Evolutionary conservation across 148 eudicot species (phyloP), one percentile per base, ranked within the genome.

Genomic region (Cornus florida): DNA sequence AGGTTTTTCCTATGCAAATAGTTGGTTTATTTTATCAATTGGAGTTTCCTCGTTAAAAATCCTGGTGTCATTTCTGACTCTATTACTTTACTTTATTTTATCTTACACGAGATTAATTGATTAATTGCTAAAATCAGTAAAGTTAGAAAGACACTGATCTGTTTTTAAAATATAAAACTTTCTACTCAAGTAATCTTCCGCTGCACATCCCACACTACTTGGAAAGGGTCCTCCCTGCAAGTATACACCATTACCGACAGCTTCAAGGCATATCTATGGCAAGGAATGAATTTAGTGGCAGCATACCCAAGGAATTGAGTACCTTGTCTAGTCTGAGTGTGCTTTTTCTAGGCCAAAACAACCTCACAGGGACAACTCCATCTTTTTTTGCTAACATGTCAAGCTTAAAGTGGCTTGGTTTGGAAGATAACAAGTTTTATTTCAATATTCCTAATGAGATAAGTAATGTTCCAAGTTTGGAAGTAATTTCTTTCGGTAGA

Each of bases 361-460:
- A 76, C 38, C 33, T 76, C 9, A 66, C 71, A 5, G 72, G 79
- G 68, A 80, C 35, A 68, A 80, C 67, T 38, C 83, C 73, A 13
- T 75, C 28, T 28, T 28, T 28, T 1, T 28, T 28, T 28, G 28
- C 1, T 28, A 28, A 28, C 28, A 28, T 28, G 16, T 38, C 83
- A 43, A 69, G 20, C 53, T 32, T 80, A 32, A 38, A 67, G 23
- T 2, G 1, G 33, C 41, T 79, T 20, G 12, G 38, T 43, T 72
- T 79, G 19, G 74, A 23, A 7, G 2, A 5, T 3, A 79, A 79
- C 64, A 39, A 28, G 41, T 41, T 79, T 65, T 28, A 48, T n/a
- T 80, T 80, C 32, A 41, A 38, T 5, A 53, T 82, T 65, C 84
- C 73, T 33, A 2, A 20, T 5, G 77, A 77, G 67, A 10, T 77